Base-by-base conservation (phyloP, 768 basidiomycete genomes). In the Kwoniella bestiolae region DNA sequence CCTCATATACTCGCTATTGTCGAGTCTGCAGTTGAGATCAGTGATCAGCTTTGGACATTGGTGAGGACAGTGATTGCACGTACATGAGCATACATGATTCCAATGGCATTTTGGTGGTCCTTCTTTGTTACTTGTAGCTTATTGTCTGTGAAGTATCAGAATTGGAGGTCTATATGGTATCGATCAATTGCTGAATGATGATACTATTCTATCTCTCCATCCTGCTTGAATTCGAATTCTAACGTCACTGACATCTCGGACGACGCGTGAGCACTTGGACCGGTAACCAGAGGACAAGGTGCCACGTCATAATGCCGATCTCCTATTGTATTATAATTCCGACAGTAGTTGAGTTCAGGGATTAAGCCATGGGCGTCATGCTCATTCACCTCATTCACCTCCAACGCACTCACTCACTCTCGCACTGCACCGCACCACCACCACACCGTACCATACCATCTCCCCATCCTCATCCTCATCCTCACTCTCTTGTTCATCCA, bases 1-100 rank as follows among this genome's bases (percentile, higher is more conserved):
- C 78, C 78, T 88, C 90, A 96, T 96, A 82, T 90, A 94, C 82
- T 94, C 92, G 2, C 93, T 96, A 80, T 97, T 97, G 87, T 99
- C 96, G 67, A 98, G 88, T 14, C 82, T 82, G 71, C 26, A 41
- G 23, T 38, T 26, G 52, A 35, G 5, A 16, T 16, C 12, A 14
- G 18, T 6, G 12, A 21, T 68, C 63, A 70, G 73, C 53, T 46
- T n/a, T 7, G 38, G 12, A 44, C n/a, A n/a, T 16, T 4, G 3
- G 12, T 45, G 3, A 28, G 47, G 29, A 52, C 25, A 50, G 25
- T 25, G 31, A n/a, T 6, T n/a, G 28, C 2, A 70, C 78, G 68
- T 31, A 82, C 79, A 99, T 85, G 84, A 98, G 88, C 88, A 99
- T 94, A 25, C 94, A 95, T 44, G 95, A 94, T 87, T 99, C 94